phyloP scores from a whole-genome alignment of 2,329 filamentous ascomycete genomes.

The Cercospora berteroae region DNA sequence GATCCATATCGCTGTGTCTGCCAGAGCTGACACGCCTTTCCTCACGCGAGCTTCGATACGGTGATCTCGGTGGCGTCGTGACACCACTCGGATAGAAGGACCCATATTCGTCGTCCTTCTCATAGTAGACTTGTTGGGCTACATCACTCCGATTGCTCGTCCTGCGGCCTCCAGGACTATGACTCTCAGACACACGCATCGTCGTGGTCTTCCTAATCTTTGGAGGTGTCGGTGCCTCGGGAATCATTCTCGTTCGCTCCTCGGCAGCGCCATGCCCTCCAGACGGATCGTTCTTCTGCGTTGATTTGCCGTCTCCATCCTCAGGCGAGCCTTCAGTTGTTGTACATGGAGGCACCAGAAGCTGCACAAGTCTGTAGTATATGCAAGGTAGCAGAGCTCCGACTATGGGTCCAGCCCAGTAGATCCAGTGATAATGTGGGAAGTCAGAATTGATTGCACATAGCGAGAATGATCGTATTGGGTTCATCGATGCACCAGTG shows the following conservation, averaged over 20 bases:
- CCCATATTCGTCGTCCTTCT: slow-evolving; percentile 4
- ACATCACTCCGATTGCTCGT: background rate
- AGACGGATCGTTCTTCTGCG: background rate
- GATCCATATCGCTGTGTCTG: slow-evolving; percentile 15
- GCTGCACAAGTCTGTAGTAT: slow-evolving; percentile 32
- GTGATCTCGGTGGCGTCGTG: slow-evolving; percentile 6
- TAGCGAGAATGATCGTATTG: slow-evolving; percentile 36
- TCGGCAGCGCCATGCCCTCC: background rate
- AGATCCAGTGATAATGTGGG: slow-evolving; percentile 34
- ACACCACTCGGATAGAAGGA: background rate
- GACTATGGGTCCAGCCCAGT: slow-evolving; percentile 33
- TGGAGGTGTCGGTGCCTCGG: slow-evolving; percentile 5
- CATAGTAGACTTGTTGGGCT: background rate
- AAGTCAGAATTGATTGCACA: slow-evolving; percentile 33
- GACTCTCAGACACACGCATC: slow-evolving; percentile 3
- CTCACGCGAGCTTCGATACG: slow-evolving; percentile 9
- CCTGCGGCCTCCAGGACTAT: slow-evolving; percentile 5
- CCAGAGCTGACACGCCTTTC: slow-evolving; percentile 11
- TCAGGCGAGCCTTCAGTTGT: background rate
- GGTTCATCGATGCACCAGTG: slow-evolving; percentile 37
- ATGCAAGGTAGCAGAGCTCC: slow-evolving; percentile 32
- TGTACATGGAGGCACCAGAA: background rate
- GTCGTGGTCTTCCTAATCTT: slow-evolving; percentile 4
- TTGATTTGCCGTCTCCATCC: background rate
- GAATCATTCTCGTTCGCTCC: slow-evolving; percentile 7